Percentiles rank a stretch among this genome's conserved stretches.
Conservation (phyloP, 768 basidiomycete genomes). For the Lentinus brumalis region DNA sequence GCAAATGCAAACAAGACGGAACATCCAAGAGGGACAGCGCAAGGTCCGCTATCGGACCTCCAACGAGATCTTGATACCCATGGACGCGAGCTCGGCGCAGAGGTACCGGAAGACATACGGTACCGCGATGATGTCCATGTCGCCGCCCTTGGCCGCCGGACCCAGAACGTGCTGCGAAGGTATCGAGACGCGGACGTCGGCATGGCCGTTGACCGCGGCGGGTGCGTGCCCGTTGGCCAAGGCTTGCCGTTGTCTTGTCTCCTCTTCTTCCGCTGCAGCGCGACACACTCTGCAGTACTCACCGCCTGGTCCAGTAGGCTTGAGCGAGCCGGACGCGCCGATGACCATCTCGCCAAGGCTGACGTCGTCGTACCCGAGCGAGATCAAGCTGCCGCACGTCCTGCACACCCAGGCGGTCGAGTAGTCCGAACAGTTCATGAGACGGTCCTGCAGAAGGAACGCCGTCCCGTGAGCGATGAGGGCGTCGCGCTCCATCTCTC, state of each 20-base stretch:
- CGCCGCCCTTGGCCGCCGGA: slow-evolving; percentile 62
- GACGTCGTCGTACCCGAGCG: slow-evolving; percentile 92
- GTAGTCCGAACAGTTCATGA: slow-evolving; percentile 99
- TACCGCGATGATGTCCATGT: slow-evolving; percentile 93
- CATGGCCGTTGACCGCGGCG: slow-evolving; percentile 39
- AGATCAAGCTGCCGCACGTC: slow-evolving; percentile 93
- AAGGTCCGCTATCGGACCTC: slow-evolving; percentile 54
- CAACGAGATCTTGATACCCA: slow-evolving; percentile 93
- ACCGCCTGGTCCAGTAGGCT: slow-evolving; percentile 72
- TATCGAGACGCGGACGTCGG: slow-evolving; percentile 66
- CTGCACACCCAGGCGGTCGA: slow-evolving; percentile 99
- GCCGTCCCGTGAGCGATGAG: slow-evolving; percentile 98
- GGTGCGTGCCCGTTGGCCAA: slow-evolving; percentile 56
- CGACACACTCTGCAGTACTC: slow-evolving; percentile 98
- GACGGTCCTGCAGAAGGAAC: slow-evolving; percentile 94
- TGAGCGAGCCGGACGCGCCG: slow-evolving; percentile 51
- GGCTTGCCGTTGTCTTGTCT: slow-evolving; percentile 59
- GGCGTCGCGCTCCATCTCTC: slow-evolving; percentile 99
- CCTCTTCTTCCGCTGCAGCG: slow-evolving; percentile 63
- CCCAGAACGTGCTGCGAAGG: slow-evolving; percentile 68
- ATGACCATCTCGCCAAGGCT: slow-evolving; percentile 64
- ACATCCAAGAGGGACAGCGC: neutral
- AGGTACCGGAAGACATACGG: slow-evolving; percentile 95
- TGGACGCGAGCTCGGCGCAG: slow-evolving; percentile 95
- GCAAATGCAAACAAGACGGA: neutral